Base-by-base conservation (phyloP, 768 basidiomycete species). In the Tubosaeta sp. region DNA sequence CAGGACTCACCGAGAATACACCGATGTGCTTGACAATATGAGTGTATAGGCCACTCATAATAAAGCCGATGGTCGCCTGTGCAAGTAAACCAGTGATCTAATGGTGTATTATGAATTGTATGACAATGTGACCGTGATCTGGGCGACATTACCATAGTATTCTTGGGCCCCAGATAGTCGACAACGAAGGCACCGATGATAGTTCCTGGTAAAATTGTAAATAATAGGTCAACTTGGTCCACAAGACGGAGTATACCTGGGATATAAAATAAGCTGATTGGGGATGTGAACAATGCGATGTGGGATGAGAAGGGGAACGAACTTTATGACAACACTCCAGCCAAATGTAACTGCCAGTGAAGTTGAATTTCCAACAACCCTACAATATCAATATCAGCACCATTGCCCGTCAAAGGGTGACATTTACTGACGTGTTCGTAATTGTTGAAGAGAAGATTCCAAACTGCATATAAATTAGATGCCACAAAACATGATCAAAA, bases 291-390 rank as follows among this genome's bases (percentile, higher is more conserved):
- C 14, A 37, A 43, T 6, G 13, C 17, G 6, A 10, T 17, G 22
- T 26, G 42, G 31, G 46, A 47, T 16, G 8, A 42, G 27, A 53
- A 46, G 32, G 35, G 17, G 32, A 12, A 58, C 80, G 41, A 66
- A 89, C 89, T 89, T 88, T 73, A 92, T 86, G 27, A 94, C 82
- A 39, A 88, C 84, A 57, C 78, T 81, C 93, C 91, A 94, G 16
- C 91, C 91, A 55, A 94, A 84, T 12, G 87, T 76, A 41, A 85
- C 76, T 6, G 72, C 64, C 19, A 93, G 72, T 8, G 82, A 74
- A 10, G 65, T 62, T 29, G 69, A 65, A 26, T 71, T 67, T 34
- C 85, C 83, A 14, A 83, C 84, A 51, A 92, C 76, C 50, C 84
- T 25, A 49, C 50, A 37, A 13, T 10, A 50, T 47, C 33, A 25